Evolutionary conservation across 805 yeast species (phyloP), one percentile per base, ranked within the genome.

Genomic region (Lipomyces chichibuensis): DNA sequence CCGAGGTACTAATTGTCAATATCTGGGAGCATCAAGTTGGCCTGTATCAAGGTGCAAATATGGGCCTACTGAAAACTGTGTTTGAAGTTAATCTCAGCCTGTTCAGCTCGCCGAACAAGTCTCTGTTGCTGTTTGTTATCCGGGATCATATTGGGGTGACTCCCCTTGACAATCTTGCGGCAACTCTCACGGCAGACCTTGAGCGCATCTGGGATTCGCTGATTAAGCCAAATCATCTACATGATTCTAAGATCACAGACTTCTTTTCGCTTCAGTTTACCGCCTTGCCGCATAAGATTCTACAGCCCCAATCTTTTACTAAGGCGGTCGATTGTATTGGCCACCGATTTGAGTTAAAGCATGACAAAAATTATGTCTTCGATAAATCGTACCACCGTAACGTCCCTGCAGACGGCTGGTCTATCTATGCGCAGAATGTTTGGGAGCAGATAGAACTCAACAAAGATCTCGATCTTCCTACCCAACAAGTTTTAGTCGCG

Each of bases 21-120:
- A 86, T 94, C 75, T 95, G 98, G 98, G 99, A 95, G 77, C 90
- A 91, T 73, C 99, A 95, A 78, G 92, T 95, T 65, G 99, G 99
- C 9, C 82, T 95, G 55, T 95, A 95, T 76, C 98, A 94, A 77
- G 99, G 99, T 62, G 98, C 98, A 29, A 95, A 95, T 75, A 90
- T 95, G 97, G 98, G 95, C 1, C 80, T 95, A 57, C 82, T 95
- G 72, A 93, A 93, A 76, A 95, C 99, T 0, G 99, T 95, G 2
- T 92, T 95, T 79, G 99, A 95, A 76, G 99, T 95, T 39, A 94
- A 95, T 77, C 80, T 95, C 71, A 85, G 95, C 1, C 81, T 95
- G 49, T 95, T 95, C 77, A 65, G 70, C 23, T 39, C 68, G 23
- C 63, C 65, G 23, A 65, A 66, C 35, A 88, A 89, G 74, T 88